These are phyloP conservation scores for Capsicum rhomboideum DNA, from an alignment of 257 asterid species.

Conservation along the genomic window DNA sequence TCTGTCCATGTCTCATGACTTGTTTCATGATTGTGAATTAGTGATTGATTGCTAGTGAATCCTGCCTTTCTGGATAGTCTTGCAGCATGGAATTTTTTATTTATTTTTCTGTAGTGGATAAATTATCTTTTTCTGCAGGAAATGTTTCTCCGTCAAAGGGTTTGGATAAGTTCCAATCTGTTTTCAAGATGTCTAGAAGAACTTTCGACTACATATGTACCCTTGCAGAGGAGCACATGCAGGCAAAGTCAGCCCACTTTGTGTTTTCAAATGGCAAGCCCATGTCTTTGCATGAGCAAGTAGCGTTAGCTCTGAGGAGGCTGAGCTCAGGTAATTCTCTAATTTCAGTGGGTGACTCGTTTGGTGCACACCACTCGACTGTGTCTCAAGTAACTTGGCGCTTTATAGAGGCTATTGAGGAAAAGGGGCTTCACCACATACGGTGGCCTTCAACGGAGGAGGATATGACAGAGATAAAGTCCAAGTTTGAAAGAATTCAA, in stretches of 20 bases:
- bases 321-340: conserved; percentile 72
- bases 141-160: conserved; percentile 31
- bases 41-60: background rate
- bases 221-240: conserved; percentile 64
- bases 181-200: conserved; percentile 52
- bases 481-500: conserved; percentile 45
- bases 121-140: conserved; percentile 26
- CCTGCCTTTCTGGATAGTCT: background rate
- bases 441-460: conserved; percentile 62
- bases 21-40: background rate
- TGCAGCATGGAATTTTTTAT: background rate
- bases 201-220: conserved; percentile 69
- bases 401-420: conserved; percentile 80
- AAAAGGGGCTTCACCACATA: conserved; percentile 48
- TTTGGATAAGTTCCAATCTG: conserved; percentile 37
- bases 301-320: conserved; percentile 66
- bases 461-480: conserved; percentile 32
- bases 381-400: conserved; percentile 94
- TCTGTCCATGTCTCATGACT: background rate
- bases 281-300: conserved; percentile 64
- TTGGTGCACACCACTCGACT: conserved; percentile 68
- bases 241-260: conserved; percentile 42
- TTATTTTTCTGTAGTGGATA: background rate
- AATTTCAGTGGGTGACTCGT: conserved; percentile 61
- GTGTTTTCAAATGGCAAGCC: conserved; percentile 54